Percentiles rank a stretch among this genome's conserved stretches.
Conservation (phyloP, 768 basidiomycete genomes). For the Hypholoma fasciculare region DNA sequence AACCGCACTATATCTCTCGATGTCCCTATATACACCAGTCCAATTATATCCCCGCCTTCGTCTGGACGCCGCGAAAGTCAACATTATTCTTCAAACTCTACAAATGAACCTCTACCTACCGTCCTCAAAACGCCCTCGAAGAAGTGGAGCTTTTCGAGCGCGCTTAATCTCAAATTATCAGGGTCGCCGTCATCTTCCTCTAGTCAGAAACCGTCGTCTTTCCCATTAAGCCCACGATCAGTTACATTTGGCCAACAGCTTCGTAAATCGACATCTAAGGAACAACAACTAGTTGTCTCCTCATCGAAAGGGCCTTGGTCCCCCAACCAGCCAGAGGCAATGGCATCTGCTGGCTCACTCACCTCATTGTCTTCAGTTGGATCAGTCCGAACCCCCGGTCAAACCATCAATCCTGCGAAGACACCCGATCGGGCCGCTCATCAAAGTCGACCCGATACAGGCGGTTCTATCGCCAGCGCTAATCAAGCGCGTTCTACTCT, state of each 20-base stretch:
- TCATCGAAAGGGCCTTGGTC: conserved; percentile 59
- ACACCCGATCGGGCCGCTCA: conserved; percentile 62
- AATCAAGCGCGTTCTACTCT: conserved; percentile 56
- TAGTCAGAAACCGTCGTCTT: conserved; percentile 47
- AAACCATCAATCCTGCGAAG: conserved; percentile 46
- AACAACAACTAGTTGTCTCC: conserved; percentile 50
- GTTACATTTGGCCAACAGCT: conserved; percentile 67
- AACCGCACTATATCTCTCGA: conserved; percentile 53
- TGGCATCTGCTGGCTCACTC: conserved; percentile 76
- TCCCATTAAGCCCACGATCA: conserved; percentile 67
- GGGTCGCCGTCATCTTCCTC: conserved; percentile 64
- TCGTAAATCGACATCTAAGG: conserved; percentile 71
- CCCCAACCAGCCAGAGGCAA: conserved; percentile 70
- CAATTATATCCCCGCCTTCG: conserved; percentile 28
- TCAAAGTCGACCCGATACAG: conserved; percentile 68
- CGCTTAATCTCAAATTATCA: conserved; percentile 73
- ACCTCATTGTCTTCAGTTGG: conserved; percentile 74
- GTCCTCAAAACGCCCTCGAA: conserved; percentile 83
- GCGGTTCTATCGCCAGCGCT: conserved; percentile 72
- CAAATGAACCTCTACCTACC: conserved; percentile 44
- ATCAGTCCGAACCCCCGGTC: conserved; percentile 54
- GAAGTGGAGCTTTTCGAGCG: conserved; percentile 95
- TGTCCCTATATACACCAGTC: conserved; percentile 41
- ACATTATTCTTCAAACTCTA: conserved; percentile 37
- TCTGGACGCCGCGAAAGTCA: conserved; percentile 39